These are phyloP conservation scores for Moesziomyces sp. DNA, from an alignment of 1,284 basidiomycete genomes.

Conservation along the genomic window DNA sequence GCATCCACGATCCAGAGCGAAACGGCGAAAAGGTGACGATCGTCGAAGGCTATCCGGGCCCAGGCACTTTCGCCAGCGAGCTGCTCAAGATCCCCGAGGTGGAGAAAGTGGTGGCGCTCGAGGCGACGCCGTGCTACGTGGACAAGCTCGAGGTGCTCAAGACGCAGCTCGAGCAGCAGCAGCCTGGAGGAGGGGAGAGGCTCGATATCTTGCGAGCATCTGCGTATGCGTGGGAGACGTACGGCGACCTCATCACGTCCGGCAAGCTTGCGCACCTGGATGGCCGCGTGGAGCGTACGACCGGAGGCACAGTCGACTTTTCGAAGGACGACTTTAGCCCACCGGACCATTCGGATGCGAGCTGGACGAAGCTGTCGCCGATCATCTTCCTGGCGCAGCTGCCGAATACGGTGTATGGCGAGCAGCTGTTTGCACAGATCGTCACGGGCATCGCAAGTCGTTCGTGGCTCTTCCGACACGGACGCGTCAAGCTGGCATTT, in stretches of 20 bases:
- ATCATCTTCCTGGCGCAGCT: conserved; percentile 62
- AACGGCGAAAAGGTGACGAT: conserved; percentile 57
- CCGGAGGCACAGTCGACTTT: conserved; percentile 25
- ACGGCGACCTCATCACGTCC: conserved; percentile 36
- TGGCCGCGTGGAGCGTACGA: conserved; percentile 21
- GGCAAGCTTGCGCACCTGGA: conserved; percentile 54
- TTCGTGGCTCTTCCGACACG: conserved; percentile 61
- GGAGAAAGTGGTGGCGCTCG: conserved; percentile 64
- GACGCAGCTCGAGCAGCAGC: conserved; percentile 9
- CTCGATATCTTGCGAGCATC: conserved; percentile 43
- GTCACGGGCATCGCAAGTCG: conserved; percentile 54
- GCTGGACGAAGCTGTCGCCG: conserved; percentile 47
- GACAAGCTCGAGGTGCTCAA: conserved; percentile 38
- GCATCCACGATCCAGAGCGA: conserved; percentile 23
- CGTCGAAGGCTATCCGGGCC: conserved; percentile 63
- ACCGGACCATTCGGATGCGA: conserved; percentile 24
- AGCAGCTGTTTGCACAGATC: conserved; percentile 65
- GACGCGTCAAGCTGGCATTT: conserved; percentile 54
- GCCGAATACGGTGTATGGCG: conserved; percentile 65
- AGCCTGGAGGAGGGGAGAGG: conserved; percentile 19
- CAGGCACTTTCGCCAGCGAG: conserved; percentile 58
- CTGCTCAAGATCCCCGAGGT: conserved; percentile 55
- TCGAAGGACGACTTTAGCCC: conserved; percentile 18
- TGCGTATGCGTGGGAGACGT: conserved; percentile 55
- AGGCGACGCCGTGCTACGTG: conserved; percentile 39